phyloP scores from a whole-genome alignment of 2,329 filamentous ascomycete species.

The Harringtonia aguacate region DNA sequence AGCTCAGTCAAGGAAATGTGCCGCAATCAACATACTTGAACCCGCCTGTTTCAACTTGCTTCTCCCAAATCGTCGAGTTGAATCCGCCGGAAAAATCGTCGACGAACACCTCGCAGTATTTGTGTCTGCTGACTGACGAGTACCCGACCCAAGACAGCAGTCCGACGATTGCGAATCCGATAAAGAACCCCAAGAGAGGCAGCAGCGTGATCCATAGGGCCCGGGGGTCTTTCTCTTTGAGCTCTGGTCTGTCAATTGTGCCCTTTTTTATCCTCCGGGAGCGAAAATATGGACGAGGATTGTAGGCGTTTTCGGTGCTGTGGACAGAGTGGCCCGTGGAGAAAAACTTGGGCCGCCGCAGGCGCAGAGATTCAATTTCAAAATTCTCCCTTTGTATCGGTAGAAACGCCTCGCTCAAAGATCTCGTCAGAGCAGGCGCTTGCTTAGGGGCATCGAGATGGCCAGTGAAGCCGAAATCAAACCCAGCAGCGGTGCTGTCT shows the following conservation, averaged over 20 bases:
- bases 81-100: conserved; percentile 10
- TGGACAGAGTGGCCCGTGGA: no score
- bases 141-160: not conserved
- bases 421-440: no score
- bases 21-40: conserved; percentile 5
- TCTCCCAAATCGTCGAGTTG: conserved; percentile 9
- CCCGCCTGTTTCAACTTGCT: conserved; percentile 7
- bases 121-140: conserved; percentile 1
- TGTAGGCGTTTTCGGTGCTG: no score
- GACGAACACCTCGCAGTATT: conserved; percentile 8
- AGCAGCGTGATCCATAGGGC: conserved; percentile 7
- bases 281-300: conserved; percentile 4
- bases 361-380: no score
- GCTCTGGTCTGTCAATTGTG: conserved; percentile 6
- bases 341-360: no score
- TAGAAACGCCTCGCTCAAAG: no score
- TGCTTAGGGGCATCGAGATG: no score
- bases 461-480: no score
- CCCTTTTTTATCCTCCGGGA: conserved; percentile 7
- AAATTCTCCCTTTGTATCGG: no score
- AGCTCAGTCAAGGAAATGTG: not conserved
- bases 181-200: conserved; percentile 1
- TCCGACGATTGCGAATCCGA: conserved; percentile 2
- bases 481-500: no score
- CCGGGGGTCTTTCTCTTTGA: conserved; percentile 4